These are phyloP conservation scores for Platanus orientalis DNA, from an alignment of 164 flowering plant genomes.

Conservation along the genomic window DNA sequence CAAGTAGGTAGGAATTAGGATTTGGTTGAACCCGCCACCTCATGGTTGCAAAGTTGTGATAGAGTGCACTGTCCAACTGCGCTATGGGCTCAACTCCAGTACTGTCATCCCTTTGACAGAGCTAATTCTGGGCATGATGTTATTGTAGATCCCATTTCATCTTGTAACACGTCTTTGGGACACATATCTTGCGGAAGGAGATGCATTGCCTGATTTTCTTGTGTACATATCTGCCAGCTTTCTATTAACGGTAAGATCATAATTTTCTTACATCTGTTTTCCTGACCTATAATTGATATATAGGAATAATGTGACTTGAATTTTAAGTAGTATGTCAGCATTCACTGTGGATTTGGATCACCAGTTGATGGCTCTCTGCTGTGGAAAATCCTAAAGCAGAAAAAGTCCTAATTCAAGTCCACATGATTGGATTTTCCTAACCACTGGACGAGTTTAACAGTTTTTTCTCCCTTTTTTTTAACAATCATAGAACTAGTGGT, in stretches of 20 bases:
- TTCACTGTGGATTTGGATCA: too few species aligned
- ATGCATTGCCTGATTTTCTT: slow-evolving; percentile 95
- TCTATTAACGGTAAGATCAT: slow-evolving; percentile 71
- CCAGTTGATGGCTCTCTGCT: too few species aligned
- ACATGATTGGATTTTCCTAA: too few species aligned
- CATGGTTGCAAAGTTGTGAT: background rate
- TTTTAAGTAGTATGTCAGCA: too few species aligned
- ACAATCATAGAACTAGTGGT: too few species aligned
- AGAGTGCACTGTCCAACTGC: background rate
- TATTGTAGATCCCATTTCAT: slow-evolving; percentile 72
- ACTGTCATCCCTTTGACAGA: background rate
- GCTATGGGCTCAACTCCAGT: background rate
- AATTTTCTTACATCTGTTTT: slow-evolving; percentile 2
- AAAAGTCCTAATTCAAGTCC: too few species aligned
- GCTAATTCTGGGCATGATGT: slow-evolving; percentile 6
- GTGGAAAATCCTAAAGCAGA: too few species aligned
- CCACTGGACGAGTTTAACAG: too few species aligned
- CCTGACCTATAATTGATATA: too few species aligned
- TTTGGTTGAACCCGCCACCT: background rate
- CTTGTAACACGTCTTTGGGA: slow-evolving; percentile 97
- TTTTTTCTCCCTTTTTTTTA: too few species aligned
- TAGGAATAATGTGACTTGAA: too few species aligned
- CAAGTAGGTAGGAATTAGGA: background rate
- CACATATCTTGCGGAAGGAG: slow-evolving; percentile 99
- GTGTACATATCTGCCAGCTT: slow-evolving; percentile 96